Base-by-base conservation (phyloP, 306 rosid species). In the Purshia tridentata region DNA sequence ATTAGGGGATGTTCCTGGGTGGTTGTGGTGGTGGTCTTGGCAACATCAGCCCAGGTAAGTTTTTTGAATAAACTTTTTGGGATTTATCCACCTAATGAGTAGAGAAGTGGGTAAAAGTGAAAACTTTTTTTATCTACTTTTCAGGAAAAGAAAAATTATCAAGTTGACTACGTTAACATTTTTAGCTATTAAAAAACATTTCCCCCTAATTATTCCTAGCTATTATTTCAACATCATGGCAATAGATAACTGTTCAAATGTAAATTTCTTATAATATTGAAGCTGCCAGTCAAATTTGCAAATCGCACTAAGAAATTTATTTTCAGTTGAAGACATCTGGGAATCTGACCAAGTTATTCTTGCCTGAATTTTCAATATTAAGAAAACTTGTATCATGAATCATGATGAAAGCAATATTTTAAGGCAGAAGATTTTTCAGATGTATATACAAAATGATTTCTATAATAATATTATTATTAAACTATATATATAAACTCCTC, bases 11-110 rank as follows among this genome's bases (percentile, higher is more conserved):
- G 65, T 79, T 91, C 74, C 57, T 87, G 68, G 96, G 92, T 63
- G 87, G 81, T 53, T 77, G 87, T 76, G 88, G 88, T 57, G 85
- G 84, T 76, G 89, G 87, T 20, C 85, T 87, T 57, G 87, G 87
- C 72, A 89, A 81, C 78, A 73, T 86, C 81, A 93, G 97, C 76
- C 83, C 97, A 3, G 93, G 98, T 88, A 77, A 86, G 86, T 76
- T 55, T 59, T 61, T 49, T 57, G 39, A 49, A 20, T 67, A 48
- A 48, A 6, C 12, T 48, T 49, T 35, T 29, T 29, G 35, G 35
- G 35, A 29, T 29, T 29, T 29, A 29, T 29, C 35, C 35, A 29
- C 35, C 35, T 1, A 29, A 29, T 29, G 35, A 29, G 35, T 29
- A 29, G 35, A 29, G 35, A 29, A 29, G 35, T 29, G 35, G 35